Evolutionary conservation across 2,329 filamentous ascomycete genomes (phyloP).

Genomic region (Cercospora sp.): DNA sequence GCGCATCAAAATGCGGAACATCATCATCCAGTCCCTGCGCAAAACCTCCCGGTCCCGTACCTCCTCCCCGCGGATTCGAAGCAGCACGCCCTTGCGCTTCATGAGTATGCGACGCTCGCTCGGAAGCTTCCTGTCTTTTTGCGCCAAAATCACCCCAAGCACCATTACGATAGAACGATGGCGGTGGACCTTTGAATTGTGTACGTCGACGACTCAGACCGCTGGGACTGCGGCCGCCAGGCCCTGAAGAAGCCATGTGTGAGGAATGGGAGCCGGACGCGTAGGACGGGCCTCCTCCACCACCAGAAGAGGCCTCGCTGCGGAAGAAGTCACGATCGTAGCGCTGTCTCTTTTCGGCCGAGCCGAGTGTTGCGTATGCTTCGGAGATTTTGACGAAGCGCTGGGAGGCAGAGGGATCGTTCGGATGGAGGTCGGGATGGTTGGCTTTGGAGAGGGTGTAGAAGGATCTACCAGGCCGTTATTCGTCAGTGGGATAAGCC

Average conservation of each 20-base stretch:
- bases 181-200: slow-evolving; percentile 81
- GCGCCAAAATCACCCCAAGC: slow-evolving; percentile 70
- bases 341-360: slow-evolving; percentile 69
- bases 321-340: slow-evolving; percentile 74
- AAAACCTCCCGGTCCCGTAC: slow-evolving; percentile 54
- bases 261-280: slow-evolving; percentile 55
- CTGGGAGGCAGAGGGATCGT: slow-evolving; percentile 68
- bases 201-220: slow-evolving; percentile 76
- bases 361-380: slow-evolving; percentile 38
- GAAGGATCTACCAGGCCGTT: slow-evolving; percentile 53
- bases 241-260: slow-evolving; percentile 51
- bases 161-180: slow-evolving; percentile 80
- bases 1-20: slow-evolving; percentile 76
- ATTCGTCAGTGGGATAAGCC: slow-evolving; percentile 9
- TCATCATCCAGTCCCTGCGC: slow-evolving; percentile 57
- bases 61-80: slow-evolving; percentile 23
- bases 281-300: slow-evolving; percentile 39
- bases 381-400: slow-evolving; percentile 60
- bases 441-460: slow-evolving; percentile 87
- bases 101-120: slow-evolving; percentile 35
- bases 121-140: slow-evolving; percentile 55
- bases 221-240: slow-evolving; percentile 74
- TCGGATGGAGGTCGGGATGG: slow-evolving; percentile 87
- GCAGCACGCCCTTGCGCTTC: slow-evolving; percentile 31
- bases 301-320: slow-evolving; percentile 33